Conservation (phyloP, 768 basidiomycete species). For the Russula virescens region DNA sequence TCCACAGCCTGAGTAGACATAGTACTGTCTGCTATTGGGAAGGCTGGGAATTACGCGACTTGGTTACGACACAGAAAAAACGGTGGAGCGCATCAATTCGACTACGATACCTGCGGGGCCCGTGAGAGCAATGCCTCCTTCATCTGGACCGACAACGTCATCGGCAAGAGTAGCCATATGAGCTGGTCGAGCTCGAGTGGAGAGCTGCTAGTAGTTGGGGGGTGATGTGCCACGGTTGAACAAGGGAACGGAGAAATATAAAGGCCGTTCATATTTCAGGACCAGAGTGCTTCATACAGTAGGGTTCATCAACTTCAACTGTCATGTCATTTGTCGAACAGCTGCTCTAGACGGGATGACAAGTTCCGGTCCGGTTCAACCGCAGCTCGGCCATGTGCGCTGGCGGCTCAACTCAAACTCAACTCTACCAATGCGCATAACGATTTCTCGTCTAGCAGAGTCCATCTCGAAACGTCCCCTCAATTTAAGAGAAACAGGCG, state of each 20-base stretch:
- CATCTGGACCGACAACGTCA: background rate
- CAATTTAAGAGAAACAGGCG: conserved; percentile 32
- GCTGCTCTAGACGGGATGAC: too few relatives aligned
- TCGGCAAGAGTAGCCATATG: background rate
- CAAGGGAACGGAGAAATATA: too few relatives aligned
- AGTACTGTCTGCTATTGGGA: background rate
- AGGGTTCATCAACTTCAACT: too few relatives aligned
- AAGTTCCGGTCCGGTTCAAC: background rate
- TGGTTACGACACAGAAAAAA: background rate
- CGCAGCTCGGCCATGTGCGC: too few relatives aligned
- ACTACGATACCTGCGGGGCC: background rate
- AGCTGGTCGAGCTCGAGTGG: background rate
- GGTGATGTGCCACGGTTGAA: too few relatives aligned
- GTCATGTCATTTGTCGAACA: too few relatives aligned
- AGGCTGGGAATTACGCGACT: background rate
- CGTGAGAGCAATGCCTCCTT: background rate
- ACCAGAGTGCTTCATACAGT: too few relatives aligned
- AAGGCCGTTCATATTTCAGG: too few relatives aligned
- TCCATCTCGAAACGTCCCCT: conserved; percentile 31
- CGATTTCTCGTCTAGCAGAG: conserved; percentile 25
- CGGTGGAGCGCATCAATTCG: background rate
- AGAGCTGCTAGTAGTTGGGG: background rate
- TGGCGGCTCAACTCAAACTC: too few relatives aligned
- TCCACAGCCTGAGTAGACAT: background rate
- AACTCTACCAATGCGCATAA: conserved; percentile 19